Conservation (phyloP, 2,329 filamentous ascomycete genomes). For the Myriosclerotinia curreyana region DNA sequence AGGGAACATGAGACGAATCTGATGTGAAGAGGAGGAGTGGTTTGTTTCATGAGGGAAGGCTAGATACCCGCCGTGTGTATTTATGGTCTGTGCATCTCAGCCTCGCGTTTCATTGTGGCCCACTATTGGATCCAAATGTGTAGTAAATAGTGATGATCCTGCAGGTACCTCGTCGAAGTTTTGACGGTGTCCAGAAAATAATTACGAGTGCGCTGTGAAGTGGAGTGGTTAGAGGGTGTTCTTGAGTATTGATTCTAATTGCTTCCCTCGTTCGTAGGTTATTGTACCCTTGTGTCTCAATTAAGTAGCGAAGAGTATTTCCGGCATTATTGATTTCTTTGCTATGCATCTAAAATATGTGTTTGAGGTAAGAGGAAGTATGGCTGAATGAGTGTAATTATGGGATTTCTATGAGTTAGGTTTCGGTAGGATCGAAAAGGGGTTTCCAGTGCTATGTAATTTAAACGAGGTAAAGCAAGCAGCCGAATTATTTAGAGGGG, state of each 20-base stretch:
- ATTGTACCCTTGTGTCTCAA: too few species aligned
- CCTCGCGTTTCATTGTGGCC: constrained; percentile 17
- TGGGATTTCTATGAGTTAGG: too few species aligned
- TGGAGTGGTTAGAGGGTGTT: background rate
- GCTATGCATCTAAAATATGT: background rate
- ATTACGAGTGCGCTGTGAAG: background rate
- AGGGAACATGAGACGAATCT: constrained; percentile 22
- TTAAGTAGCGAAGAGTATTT: background rate
- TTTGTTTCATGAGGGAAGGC: constrained; percentile 21
- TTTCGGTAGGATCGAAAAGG: too few species aligned
- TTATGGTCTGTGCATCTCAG: constrained; percentile 18
- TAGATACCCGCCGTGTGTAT: constrained; percentile 18
- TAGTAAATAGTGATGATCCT: constrained; percentile 7
- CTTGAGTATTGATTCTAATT: background rate
- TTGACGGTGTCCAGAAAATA: background rate
- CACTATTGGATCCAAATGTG: background rate
- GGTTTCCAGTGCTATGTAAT: too few species aligned
- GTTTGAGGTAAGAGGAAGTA: too few species aligned
- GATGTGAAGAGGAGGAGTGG: constrained; percentile 19
- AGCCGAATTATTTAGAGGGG: too few species aligned
- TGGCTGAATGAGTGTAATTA: too few species aligned
- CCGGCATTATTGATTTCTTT: background rate
- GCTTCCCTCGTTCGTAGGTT: background rate
- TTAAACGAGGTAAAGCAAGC: too few species aligned
- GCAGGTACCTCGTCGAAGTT: constrained; percentile 4